Evolutionary conservation across 2,329 filamentous ascomycete genomes (phyloP), one percentile per base, ranked within the genome.

Genomic region (Xylariaceae sp.): DNA sequence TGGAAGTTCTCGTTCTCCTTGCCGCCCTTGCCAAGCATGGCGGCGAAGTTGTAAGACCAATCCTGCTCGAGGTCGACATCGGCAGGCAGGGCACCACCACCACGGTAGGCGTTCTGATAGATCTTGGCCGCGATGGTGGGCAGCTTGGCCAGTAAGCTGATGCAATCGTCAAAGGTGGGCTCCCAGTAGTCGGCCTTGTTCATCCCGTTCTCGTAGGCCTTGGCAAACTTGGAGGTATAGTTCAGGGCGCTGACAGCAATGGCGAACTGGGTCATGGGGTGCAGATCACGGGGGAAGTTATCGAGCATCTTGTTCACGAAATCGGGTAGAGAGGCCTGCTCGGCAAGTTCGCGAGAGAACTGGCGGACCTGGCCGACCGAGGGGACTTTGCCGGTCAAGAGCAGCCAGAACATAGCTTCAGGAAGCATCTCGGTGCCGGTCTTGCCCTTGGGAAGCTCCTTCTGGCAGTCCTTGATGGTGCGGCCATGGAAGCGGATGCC

Each of bases 111-210:
- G 64, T 92, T 92, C 59, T 95, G 88, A 74, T 98, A 96, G 59
- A 98, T 96, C 67, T 95, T 94, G 43, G 92, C 92, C 18, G 92
- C 92, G 53, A 98, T 89, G 46, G 88, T 94, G 47, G 92, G 92
- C 38, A 98, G 82, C 74, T 98, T 98, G 47, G 90, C 92, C 40
- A 98, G 77, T 47, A 98, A 76, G 33, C 84, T 87, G 64, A 98
- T 95, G 63, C 78, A 82, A 70, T 98, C 92, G 61, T 97, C 90
- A 60, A 94, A 97, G 31, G 88, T 94, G 11, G 90, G 88, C 70
- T 97, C 92, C 92, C 92, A 98, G 78, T 97, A 97, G 54, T 96
- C 88, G 37, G 88, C 86, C 74, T 97, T 98, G 75, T 82, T 85
- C 50, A 97, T 69, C 24, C 92, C 92, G 53, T 83, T 69, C 64